A percentile compares a stretch with the other conserved stretches of the same genome.
phyloP scores from a whole-genome alignment of 2,329 filamentous ascomycete genomes.

The Paraconiothyrium brasiliense region DNA sequence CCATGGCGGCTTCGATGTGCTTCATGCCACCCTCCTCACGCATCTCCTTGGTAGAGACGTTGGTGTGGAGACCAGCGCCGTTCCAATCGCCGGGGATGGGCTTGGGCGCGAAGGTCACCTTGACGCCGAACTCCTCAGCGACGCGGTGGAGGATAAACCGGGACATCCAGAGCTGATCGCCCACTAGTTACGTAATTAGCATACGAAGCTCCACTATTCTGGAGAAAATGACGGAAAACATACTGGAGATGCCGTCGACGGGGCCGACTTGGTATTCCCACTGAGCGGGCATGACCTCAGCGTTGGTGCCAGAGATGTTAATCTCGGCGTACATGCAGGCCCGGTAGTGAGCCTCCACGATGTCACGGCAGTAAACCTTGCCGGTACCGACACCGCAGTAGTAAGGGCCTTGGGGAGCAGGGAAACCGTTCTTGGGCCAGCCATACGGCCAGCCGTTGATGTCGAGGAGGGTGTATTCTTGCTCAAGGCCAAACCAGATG shows the following conservation, averaged over 20 bases:
- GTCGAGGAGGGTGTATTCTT: constrained; percentile 96
- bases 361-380: constrained; percentile 97
- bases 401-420: constrained; percentile 91
- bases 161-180: constrained; percentile 95
- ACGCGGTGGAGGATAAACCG: constrained; percentile 90
- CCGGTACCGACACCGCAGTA: constrained; percentile 98
- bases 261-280: constrained; percentile 99
- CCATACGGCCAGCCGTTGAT: constrained; percentile 88
- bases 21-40: constrained; percentile 94
- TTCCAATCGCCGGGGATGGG: constrained; percentile 97
- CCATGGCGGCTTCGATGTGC: constrained; percentile 82
- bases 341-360: constrained; percentile 95
- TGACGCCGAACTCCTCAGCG: constrained; percentile 94
- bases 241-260: constrained; percentile 83
- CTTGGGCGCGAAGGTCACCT: constrained; percentile 96
- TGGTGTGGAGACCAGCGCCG: constrained; percentile 90
- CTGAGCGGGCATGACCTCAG: constrained; percentile 97
- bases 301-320: constrained; percentile 97
- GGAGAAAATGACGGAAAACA: constrained; percentile 47
- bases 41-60: constrained; percentile 92
- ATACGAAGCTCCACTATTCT: constrained; percentile 11
- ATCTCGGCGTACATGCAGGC: constrained; percentile 87
- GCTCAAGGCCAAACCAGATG: constrained; percentile 98
- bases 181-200: constrained; percentile 66
- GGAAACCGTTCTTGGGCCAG: constrained; percentile 88